Base-by-base conservation (phyloP, 228 moss, liverwort and hornwort species). In the Sphagnum fallax region DNA sequence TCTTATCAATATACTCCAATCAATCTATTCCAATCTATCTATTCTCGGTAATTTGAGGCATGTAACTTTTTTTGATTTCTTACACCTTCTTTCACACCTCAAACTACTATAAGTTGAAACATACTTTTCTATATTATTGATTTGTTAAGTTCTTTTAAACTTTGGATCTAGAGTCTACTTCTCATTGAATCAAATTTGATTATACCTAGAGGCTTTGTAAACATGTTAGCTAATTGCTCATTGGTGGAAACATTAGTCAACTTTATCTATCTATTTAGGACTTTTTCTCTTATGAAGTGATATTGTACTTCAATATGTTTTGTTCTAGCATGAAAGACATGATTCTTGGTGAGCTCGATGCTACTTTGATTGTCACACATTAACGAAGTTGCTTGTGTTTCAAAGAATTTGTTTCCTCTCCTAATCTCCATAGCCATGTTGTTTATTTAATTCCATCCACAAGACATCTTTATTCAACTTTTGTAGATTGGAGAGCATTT, bases 231-330 rank as follows among this genome's bases (percentile, higher is more conserved):
- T 12, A 59, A 4, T 32, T 69, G 57, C 52, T 60, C 58, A 5
- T 8, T 58, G 4, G 69, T 69, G 6, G 53, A 2, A 18, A 69
- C 47, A 69, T 69, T 6, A 10, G 15, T 10, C 6, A 61, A 59
- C 4, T n/a, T 12, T 10, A 69, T 47, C 0, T 55, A 0, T 48
- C 47, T 0, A 0, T 1, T 8, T 47, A 49, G 18, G 47, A 69
- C 59, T 48, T 14, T 47, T 48, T 69, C 12, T n/a, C 71, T 4
- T n/a, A 71, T 52, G 16, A 48, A 71, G 15, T 71, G 62, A 14
- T 61, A 62, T 13, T 71, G 62, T 48, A 71, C 52, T 14, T 71
- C 50, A 15, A 71, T 71, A 16, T 71, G 62, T 1, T 71, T 71
- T 6, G 71, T 61, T 5, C 4, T 16, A 61, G 63, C 48, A 52